phyloP scores from a whole-genome alignment of 805 yeast genomes.

The Clavispora vitiphila region DNA sequence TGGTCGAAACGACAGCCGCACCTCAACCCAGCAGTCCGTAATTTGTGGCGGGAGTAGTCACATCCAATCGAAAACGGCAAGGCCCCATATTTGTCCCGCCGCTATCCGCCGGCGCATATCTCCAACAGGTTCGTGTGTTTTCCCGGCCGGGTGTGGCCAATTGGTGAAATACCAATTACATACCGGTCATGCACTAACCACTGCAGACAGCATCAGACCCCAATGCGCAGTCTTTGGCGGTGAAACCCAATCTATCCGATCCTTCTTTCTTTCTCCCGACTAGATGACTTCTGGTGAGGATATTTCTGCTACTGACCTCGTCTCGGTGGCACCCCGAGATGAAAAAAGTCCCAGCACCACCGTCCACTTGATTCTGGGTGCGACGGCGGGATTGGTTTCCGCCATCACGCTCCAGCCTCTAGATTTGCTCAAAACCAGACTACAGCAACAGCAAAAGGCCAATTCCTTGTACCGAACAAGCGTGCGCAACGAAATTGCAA shows the following conservation, averaged over 20 bases:
- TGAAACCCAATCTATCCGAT: neutral
- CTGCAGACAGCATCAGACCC: neutral
- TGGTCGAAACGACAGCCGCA: no score
- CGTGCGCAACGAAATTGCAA: conserved; percentile 38
- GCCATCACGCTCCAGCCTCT: conserved; percentile 81
- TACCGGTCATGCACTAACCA: neutral
- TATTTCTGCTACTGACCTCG: neutral
- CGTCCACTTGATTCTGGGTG: conserved; percentile 73
- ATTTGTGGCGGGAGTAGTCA: no score
- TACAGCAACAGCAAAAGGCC: conserved; percentile 50
- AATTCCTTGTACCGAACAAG: conserved; percentile 20
- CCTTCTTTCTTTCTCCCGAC: neutral
- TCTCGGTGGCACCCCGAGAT: neutral
- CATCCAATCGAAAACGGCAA: no score
- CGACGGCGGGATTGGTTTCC: conserved; percentile 77
- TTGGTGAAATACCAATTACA: neutral
- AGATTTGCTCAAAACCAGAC: conserved; percentile 80
- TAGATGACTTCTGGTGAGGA: neutral
- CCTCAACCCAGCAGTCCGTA: no score
- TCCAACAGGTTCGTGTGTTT: no score
- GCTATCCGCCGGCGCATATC: no score
- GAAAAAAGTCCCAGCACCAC: conserved; percentile 8
- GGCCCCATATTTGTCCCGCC: no score
- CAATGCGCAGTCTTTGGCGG: neutral
- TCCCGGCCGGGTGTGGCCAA: no score